Percentiles rank a stretch among this genome's conserved stretches.
These are phyloP conservation scores for Hyphopichia khmerensis DNA, from an alignment of 1,139 yeast genomes.

Conservation along the genomic window DNA sequence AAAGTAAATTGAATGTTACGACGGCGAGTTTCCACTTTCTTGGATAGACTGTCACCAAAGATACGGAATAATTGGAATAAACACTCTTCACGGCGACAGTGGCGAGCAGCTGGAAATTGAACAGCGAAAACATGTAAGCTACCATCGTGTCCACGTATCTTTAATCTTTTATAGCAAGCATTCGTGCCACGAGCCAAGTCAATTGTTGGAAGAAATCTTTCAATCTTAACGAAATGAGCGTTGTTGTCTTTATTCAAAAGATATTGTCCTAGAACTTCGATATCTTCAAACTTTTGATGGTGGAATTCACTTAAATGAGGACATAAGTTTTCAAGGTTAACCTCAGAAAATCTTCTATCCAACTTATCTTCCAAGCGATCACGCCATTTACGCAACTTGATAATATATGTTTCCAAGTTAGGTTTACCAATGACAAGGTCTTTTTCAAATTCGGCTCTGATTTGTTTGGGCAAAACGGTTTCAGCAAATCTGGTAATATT, in stretches of 20 bases:
- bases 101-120: conserved; percentile 97
- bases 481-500: conserved; percentile 90
- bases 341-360: conserved; percentile 75
- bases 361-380: conserved; percentile 88
- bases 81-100: conserved; percentile 94
- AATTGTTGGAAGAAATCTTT: conserved; percentile 84
- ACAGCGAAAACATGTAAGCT: conserved; percentile 89
- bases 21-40: conserved; percentile 84
- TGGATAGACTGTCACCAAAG: conserved; percentile 75
- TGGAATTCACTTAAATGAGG: conserved; percentile 97
- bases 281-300: conserved; percentile 96
- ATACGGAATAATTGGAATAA: conserved; percentile 88
- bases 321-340: conserved; percentile 84
- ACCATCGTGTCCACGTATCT: conserved; percentile 93
- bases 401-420: conserved; percentile 81
- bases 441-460: conserved; percentile 85
- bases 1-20: conserved; percentile 83
- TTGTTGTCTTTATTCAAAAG: conserved; percentile 80
- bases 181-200: conserved; percentile 89
- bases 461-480: conserved; percentile 86
- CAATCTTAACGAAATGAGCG: conserved; percentile 86
- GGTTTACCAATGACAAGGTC: conserved; percentile 90
- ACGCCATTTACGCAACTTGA: conserved; percentile 86
- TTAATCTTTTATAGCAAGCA: conserved; percentile 87
- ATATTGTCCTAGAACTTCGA: conserved; percentile 97